These are phyloP conservation scores for Pseudotulostoma volvatum DNA, from an alignment of 495 filamentous ascomycete species.

Conservation along the genomic window DNA sequence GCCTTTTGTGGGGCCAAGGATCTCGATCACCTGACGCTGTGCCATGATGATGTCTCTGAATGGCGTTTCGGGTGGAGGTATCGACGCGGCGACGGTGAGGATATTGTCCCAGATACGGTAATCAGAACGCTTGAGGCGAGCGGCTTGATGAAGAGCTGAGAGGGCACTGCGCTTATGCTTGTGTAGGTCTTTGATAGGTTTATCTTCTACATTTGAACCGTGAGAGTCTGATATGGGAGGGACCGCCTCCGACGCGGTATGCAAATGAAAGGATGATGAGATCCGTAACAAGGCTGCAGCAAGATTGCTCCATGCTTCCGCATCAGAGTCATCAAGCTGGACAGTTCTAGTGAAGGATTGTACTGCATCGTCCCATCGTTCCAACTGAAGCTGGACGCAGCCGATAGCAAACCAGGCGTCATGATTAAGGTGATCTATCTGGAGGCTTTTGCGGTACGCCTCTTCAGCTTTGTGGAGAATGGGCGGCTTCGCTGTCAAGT, in stretches of 20 bases:
- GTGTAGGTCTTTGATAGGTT: conserved; percentile 28
- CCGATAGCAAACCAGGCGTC: conserved; percentile 79
- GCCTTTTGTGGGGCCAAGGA: conserved; percentile 47
- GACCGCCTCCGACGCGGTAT: conserved; percentile 19
- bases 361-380: conserved; percentile 63
- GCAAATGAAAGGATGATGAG: conserved; percentile 17
- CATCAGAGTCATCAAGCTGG: conserved; percentile 70
- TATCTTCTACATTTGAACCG: conserved; percentile 11
- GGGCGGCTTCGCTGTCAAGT: conserved; percentile 39
- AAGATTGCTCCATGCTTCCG: conserved; percentile 87
- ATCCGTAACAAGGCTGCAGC: conserved; percentile 58
- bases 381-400: conserved; percentile 65
- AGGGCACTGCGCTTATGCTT: conserved; percentile 59
- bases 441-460: conserved; percentile 60
- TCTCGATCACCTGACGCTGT: conserved; percentile 53
- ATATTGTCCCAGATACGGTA: conserved; percentile 94
- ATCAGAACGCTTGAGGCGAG: conserved; percentile 61
- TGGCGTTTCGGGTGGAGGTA: conserved; percentile 52
- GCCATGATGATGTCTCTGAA: conserved; percentile 59
- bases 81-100: conserved; percentile 62
- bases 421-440: conserved; percentile 64
- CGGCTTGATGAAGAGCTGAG: conserved; percentile 67
- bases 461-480: conserved; percentile 53
- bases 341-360: conserved; percentile 71
- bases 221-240: conserved; percentile 15